Conservation (phyloP, 2,329 filamentous ascomycete genomes). For the Claviceps digitariae region DNA sequence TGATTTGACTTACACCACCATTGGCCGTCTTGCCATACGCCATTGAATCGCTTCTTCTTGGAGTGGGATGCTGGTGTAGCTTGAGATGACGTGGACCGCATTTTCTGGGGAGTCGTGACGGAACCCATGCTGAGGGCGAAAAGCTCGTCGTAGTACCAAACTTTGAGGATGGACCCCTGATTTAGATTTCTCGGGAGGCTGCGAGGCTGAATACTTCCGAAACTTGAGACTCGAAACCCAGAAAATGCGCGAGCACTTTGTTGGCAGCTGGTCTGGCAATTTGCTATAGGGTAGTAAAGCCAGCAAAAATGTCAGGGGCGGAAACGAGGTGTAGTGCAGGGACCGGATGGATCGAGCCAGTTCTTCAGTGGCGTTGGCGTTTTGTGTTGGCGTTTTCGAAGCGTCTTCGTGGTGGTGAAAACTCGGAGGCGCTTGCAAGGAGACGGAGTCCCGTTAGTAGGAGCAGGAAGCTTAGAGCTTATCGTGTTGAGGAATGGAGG, state of each 20-base stretch:
- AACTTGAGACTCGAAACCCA: too few relatives aligned
- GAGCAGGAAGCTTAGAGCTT: too few relatives aligned
- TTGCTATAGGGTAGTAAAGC: too few relatives aligned
- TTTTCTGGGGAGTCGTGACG: background rate
- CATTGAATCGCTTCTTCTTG: constrained; percentile 19
- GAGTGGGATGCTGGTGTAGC: constrained; percentile 1
- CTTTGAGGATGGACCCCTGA: background rate
- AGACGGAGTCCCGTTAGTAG: too few relatives aligned
- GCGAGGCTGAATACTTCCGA: background rate
- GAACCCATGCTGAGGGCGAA: background rate
- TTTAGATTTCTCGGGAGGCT: background rate
- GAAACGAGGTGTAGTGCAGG: too few relatives aligned
- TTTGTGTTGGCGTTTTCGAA: background rate
- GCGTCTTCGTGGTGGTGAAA: background rate
- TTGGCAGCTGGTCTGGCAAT: background rate
- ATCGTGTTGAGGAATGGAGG: background rate
- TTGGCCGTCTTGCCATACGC: constrained; percentile 18
- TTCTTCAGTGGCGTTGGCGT: background rate
- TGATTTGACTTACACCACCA: constrained; percentile 23
- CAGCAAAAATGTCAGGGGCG: background rate
- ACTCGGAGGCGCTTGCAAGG: background rate
- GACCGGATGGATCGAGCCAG: background rate
- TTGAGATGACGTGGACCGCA: background rate
- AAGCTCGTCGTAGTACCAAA: background rate
- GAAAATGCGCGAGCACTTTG: background rate